These are phyloP conservation scores for Silene uniflora DNA, from an alignment of 148 eudicot species.

Conservation along the genomic window DNA sequence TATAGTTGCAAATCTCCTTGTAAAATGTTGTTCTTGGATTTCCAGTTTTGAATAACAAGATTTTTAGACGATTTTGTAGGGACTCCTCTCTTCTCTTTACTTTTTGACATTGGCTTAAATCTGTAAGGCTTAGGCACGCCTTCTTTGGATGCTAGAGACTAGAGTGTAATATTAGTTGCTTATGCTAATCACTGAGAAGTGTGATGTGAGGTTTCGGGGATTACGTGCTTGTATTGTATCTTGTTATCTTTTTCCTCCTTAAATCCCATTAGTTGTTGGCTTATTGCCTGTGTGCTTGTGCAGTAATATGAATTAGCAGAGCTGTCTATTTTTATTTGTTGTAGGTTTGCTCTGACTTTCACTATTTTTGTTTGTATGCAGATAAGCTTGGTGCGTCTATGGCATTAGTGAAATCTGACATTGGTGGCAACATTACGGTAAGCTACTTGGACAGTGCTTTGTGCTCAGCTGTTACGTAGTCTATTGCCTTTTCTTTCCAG, in stretches of 20 bases:
- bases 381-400: constrained; percentile 89
- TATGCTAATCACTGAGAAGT: not conserved
- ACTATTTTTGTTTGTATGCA: constrained; percentile 23
- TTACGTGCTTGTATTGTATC: not conserved
- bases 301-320: not conserved
- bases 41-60: not conserved
- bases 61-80: not conserved
- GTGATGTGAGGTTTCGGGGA: not conserved
- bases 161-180: no score
- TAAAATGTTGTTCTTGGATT: not conserved
- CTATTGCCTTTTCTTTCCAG: not conserved
- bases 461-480: not conserved
- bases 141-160: no score
- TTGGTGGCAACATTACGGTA: constrained; percentile 70
- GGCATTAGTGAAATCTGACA: constrained; percentile 76
- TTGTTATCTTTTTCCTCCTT: not conserved
- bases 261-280: not conserved
- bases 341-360: not conserved
- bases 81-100: not conserved
- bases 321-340: not conserved
- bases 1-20: not conserved
- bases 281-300: not conserved
- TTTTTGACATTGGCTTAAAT: no score
- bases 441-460: constrained; percentile 11
- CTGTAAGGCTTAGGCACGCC: no score